A percentile compares a stretch with the other conserved stretches of the same genome.
phyloP scores from a whole-genome alignment of 768 basidiomycete species.

The Panellus pusillus region DNA sequence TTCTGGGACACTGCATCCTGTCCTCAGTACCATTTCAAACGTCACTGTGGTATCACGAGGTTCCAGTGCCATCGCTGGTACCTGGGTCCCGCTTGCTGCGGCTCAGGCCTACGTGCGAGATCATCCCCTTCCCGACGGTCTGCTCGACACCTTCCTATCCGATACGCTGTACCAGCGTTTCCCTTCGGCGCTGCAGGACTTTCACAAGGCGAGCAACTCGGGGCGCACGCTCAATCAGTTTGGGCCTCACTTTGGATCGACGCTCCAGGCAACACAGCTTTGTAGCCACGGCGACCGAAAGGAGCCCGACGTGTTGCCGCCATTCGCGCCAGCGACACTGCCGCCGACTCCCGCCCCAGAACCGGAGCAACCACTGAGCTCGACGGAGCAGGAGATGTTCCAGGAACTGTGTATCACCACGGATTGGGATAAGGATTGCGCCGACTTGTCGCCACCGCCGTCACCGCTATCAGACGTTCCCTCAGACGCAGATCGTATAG shows the following conservation, averaged over 20 bases:
- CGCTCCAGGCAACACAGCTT: slow-evolving; percentile 41
- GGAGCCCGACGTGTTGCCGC: slow-evolving; percentile 18
- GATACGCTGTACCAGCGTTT: slow-evolving; percentile 63
- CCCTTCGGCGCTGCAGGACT: slow-evolving; percentile 60
- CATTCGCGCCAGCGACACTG: background rate
- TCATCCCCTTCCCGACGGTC: slow-evolving; percentile 37
- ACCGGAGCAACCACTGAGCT: slow-evolving; percentile 56
- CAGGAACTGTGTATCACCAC: slow-evolving; percentile 59
- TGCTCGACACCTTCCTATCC: slow-evolving; percentile 58
- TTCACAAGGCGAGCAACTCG: slow-evolving; percentile 47
- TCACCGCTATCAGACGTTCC: slow-evolving; percentile 22
- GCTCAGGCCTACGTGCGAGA: slow-evolving; percentile 55
- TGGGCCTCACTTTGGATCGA: slow-evolving; percentile 62
- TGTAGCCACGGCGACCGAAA: slow-evolving; percentile 20
- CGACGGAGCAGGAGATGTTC: slow-evolving; percentile 73
- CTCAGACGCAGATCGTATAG: background rate
- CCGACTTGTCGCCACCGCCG: slow-evolving; percentile 6
- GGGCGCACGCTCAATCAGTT: slow-evolving; percentile 57
- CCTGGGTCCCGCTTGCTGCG: slow-evolving; percentile 66
- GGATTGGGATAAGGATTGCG: slow-evolving; percentile 44
- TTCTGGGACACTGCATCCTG: slow-evolving; percentile 40
- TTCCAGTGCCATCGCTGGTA: slow-evolving; percentile 54
- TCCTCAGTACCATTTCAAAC: slow-evolving; percentile 41
- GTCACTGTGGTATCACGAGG: slow-evolving; percentile 54
- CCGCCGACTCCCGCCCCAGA: background rate